Conservation (phyloP, 768 basidiomycete species). For the Agaricus subrufescens region DNA sequence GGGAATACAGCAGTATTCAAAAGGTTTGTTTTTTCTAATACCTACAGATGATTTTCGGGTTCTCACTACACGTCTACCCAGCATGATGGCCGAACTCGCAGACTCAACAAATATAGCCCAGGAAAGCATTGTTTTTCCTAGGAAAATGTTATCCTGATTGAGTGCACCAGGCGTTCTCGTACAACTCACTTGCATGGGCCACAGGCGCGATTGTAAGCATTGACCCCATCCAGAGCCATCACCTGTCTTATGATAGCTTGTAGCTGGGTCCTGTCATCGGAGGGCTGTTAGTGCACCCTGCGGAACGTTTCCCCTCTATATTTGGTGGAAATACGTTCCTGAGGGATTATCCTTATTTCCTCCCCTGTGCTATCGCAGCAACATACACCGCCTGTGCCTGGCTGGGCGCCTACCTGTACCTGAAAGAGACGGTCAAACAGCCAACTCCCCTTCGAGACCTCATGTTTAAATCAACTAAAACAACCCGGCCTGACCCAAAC, state of each 20-base stretch:
- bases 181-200: constrained; percentile 51
- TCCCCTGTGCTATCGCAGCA: constrained; percentile 56
- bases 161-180: constrained; percentile 49
- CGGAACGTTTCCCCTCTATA: constrained; percentile 38
- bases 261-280: constrained; percentile 45
- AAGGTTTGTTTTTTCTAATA: constrained; percentile 23
- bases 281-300: constrained; percentile 43
- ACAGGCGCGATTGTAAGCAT: constrained; percentile 32
- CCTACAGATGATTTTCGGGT: too few species aligned
- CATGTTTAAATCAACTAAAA: constrained; percentile 7
- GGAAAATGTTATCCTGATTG: neutral
- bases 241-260: too few species aligned
- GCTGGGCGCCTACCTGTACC: constrained; percentile 37
- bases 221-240: too few species aligned
- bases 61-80: constrained; percentile 16
- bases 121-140: constrained; percentile 21
- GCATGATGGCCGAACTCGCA: constrained; percentile 70
- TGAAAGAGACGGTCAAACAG: constrained; percentile 38
- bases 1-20: constrained; percentile 69
- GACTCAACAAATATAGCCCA: constrained; percentile 64
- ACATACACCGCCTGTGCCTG: constrained; percentile 45
- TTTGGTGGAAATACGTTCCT: constrained; percentile 39
- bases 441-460: constrained; percentile 13
- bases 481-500: neutral
- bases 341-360: constrained; percentile 48